Conservation (phyloP, 257 asterid genomes). For the Gentiana straminea region DNA sequence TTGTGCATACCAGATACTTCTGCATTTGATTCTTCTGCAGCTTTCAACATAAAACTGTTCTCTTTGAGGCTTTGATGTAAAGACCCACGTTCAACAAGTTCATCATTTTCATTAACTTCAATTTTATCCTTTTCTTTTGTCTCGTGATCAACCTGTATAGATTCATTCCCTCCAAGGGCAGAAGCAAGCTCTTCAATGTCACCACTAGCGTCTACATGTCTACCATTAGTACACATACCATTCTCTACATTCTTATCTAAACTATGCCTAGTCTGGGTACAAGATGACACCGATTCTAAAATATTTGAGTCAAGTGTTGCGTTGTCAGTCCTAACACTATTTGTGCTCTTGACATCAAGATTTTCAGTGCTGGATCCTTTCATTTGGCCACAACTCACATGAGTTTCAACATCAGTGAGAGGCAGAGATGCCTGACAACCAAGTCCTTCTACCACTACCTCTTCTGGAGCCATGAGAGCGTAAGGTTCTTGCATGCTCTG, state of each 20-base stretch:
- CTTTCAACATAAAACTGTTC: constrained; percentile 23
- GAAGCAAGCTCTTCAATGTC: constrained; percentile 19
- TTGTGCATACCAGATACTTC: constrained; percentile 24
- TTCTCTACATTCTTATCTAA: constrained; percentile 31
- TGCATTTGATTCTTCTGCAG: constrained; percentile 29
- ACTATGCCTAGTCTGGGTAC: constrained; percentile 31
- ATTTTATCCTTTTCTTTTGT: constrained; percentile 31
- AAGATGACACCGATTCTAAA: constrained; percentile 56
- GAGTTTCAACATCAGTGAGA: constrained; percentile 28
- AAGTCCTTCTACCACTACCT: constrained; percentile 22
- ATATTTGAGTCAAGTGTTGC: constrained; percentile 24
- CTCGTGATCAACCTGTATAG: constrained; percentile 22
- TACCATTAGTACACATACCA: constrained; percentile 27
- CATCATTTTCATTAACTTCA: constrained; percentile 25
- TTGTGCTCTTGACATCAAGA: constrained; percentile 23
- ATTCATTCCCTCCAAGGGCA: constrained; percentile 18
- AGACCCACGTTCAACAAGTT: constrained; percentile 25
- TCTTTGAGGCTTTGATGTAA: constrained; percentile 28
- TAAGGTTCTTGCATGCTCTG: constrained; percentile 22
- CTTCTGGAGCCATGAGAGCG: constrained; percentile 23
- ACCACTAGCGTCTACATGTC: constrained; percentile 27
- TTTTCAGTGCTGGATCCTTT: constrained; percentile 34
- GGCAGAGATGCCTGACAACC: constrained; percentile 29
- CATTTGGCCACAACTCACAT: constrained; percentile 29
- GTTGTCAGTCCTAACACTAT: constrained; percentile 23